These are phyloP conservation scores for Endoconidiophora polonica DNA, from an alignment of 2,329 filamentous ascomycete genomes.

Conservation along the genomic window DNA sequence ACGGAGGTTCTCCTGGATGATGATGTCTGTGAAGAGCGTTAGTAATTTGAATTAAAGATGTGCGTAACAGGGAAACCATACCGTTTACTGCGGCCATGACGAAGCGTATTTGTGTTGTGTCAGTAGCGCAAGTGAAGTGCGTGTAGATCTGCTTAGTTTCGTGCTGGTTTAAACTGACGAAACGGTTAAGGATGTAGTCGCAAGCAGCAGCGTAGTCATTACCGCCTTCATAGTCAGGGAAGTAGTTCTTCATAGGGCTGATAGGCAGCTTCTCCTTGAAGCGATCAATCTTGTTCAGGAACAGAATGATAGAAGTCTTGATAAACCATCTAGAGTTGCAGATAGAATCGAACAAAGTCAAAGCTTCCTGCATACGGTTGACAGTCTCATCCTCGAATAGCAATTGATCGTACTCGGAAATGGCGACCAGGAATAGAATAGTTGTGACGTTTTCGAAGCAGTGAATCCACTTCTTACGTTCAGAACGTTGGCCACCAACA, in stretches of 20 bases:
- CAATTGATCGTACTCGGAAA: constrained; percentile 92
- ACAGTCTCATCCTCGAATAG: constrained; percentile 93
- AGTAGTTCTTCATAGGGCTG: constrained; percentile 77
- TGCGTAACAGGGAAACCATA: constrained; percentile 27
- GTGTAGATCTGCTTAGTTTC: constrained; percentile 99
- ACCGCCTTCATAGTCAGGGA: constrained; percentile 84
- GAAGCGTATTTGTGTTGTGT: constrained; percentile 97
- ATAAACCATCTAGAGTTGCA: constrained; percentile 85
- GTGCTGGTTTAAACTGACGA: constrained; percentile 95
- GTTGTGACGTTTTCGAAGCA: constrained; percentile 97
- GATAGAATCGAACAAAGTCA: constrained; percentile 75
- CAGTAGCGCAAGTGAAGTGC: constrained; percentile 96
- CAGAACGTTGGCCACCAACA: constrained; percentile 85
- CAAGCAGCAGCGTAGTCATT: constrained; percentile 91
- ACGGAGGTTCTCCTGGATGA: constrained; percentile 98
- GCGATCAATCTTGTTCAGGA: constrained; percentile 80
- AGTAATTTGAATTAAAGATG: constrained; percentile 20
- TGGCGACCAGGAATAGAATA: constrained; percentile 90
- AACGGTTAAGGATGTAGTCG: constrained; percentile 97
- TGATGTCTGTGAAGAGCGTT: constrained; percentile 59
- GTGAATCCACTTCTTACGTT: constrained; percentile 99
- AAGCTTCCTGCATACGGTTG: constrained; percentile 83
- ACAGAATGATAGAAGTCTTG: constrained; percentile 75
- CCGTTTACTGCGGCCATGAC: constrained; percentile 99
- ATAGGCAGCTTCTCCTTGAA: constrained; percentile 74